Evolutionary conservation across 2,329 filamentous ascomycete species (phyloP).

Genomic region (Cercospora canescens): DNA sequence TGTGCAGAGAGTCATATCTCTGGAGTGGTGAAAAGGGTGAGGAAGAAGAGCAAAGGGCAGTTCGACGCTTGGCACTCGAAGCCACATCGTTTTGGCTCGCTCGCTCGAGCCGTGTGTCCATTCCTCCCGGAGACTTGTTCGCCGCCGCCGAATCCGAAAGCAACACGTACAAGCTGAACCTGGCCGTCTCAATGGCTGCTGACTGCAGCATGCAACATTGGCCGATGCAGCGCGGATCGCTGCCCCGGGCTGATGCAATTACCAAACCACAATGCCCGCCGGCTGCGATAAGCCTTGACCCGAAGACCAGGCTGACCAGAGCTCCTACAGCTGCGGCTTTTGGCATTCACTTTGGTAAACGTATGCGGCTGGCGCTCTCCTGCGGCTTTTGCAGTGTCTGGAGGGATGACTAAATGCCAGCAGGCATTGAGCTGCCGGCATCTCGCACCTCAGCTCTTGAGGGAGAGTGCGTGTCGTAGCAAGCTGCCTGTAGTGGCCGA

Average conservation of each 20-base stretch:
- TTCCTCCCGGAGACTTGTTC: neutral
- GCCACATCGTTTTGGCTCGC: neutral
- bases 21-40: no score
- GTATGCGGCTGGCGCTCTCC: neutral
- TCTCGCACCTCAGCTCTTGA: neutral
- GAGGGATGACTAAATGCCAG: constrained; percentile 1
- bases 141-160: neutral
- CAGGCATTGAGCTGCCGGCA: neutral
- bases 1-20: neutral
- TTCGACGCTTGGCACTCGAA: neutral
- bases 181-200: neutral
- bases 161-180: neutral
- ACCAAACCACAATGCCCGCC: constrained; percentile 9
- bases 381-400: neutral
- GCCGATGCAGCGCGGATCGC: constrained; percentile 9
- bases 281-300: constrained; percentile 19
- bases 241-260: constrained; percentile 2
- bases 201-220: neutral
- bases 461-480: neutral
- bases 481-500: neutral
- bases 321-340: constrained; percentile 4
- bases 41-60: neutral
- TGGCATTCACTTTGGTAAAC: neutral
- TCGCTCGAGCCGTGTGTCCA: neutral
- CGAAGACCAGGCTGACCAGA: constrained; percentile 5